Evolutionary conservation across 2,329 filamentous ascomycete species (phyloP).

Genomic region (Neurospora sp.): DNA sequence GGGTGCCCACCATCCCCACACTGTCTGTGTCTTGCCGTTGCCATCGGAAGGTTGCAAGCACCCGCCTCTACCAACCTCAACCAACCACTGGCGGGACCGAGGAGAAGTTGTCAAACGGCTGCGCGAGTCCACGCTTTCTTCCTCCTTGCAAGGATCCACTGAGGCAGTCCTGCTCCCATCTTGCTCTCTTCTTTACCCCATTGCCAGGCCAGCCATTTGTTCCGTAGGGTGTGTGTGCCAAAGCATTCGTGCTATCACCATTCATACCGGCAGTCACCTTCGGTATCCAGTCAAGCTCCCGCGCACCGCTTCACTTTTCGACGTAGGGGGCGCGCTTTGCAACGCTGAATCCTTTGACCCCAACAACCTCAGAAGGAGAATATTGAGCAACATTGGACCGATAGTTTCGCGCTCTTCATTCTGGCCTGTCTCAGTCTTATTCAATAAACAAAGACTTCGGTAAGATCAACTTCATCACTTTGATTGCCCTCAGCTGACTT

Average conservation of each 20-base stretch:
- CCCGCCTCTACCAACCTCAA: neutral
- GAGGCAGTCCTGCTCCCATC: neutral
- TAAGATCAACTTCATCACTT: conserved; percentile 13
- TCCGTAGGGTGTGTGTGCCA: neutral
- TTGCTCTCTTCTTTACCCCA: neutral
- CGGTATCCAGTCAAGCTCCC: neutral
- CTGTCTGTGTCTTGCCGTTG: conserved; percentile 9
- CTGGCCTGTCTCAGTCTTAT: neutral
- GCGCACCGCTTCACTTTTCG: neutral
- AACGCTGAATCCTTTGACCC: neutral
- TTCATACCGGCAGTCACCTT: neutral
- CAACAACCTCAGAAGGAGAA: neutral
- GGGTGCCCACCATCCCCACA: conserved; percentile 4
- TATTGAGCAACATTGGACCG: neutral
- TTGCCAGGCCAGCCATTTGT: neutral
- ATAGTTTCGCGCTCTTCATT: neutral
- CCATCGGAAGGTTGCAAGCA: conserved; percentile 7
- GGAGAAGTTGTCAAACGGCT: conserved; percentile 5
- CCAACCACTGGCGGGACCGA: conserved; percentile 2
- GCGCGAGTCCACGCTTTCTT: neutral
- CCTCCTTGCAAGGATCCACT: neutral
- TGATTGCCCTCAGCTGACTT: conserved; percentile 13
- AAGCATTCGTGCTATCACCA: neutral
- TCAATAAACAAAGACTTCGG: conserved; percentile 23
- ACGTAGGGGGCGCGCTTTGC: neutral